A percentile compares a stretch with the other conserved stretches of the same genome.
phyloP scores from a whole-genome alignment of 2,329 filamentous ascomycete genomes.

The Xylaria sp. region DNA sequence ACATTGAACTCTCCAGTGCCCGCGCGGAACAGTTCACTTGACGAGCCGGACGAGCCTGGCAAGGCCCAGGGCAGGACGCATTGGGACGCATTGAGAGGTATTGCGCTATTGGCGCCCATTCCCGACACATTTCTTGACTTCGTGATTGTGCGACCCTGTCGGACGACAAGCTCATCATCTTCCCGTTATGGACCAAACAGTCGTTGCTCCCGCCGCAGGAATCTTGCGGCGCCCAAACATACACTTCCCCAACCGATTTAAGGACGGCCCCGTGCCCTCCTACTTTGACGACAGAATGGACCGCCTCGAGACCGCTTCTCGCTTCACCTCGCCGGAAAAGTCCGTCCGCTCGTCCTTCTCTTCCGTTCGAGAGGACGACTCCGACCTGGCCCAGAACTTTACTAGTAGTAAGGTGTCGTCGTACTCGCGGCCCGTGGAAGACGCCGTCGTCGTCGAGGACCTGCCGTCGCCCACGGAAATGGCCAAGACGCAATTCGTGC shows the following conservation, averaged over 20 bases:
- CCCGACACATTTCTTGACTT: constrained; percentile 28
- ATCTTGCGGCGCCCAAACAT: constrained; percentile 12
- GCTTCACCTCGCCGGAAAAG: constrained; percentile 38
- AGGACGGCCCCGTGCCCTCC: constrained; percentile 25
- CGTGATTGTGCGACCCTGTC: constrained; percentile 15
- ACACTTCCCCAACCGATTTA: constrained; percentile 22
- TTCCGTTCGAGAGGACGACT: constrained; percentile 63
- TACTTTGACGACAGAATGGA: constrained; percentile 32
- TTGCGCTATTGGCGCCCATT: constrained; percentile 34
- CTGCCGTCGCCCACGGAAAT: constrained; percentile 48
- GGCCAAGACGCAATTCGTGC: constrained; percentile 51
- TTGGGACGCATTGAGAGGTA: too few species aligned
- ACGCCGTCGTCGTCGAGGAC: constrained; percentile 54
- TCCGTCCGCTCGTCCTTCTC: constrained; percentile 60
- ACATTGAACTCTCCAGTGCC: constrained; percentile 18
- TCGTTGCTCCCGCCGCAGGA: constrained; percentile 21
- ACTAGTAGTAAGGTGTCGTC: constrained; percentile 65
- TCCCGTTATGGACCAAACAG: constrained; percentile 30
- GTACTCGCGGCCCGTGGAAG: constrained; percentile 49
- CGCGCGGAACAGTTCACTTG: constrained; percentile 8
- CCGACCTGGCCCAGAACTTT: constrained; percentile 63
- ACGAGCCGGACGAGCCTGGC: constrained; percentile 13
- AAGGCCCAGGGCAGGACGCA: too few species aligned
- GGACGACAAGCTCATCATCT: constrained; percentile 6
- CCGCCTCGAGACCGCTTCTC: constrained; percentile 28